Evolutionary conservation across 495 filamentous ascomycete genomes (phyloP).

Genomic region (Pseudoneurospora amorphoporcata): DNA sequence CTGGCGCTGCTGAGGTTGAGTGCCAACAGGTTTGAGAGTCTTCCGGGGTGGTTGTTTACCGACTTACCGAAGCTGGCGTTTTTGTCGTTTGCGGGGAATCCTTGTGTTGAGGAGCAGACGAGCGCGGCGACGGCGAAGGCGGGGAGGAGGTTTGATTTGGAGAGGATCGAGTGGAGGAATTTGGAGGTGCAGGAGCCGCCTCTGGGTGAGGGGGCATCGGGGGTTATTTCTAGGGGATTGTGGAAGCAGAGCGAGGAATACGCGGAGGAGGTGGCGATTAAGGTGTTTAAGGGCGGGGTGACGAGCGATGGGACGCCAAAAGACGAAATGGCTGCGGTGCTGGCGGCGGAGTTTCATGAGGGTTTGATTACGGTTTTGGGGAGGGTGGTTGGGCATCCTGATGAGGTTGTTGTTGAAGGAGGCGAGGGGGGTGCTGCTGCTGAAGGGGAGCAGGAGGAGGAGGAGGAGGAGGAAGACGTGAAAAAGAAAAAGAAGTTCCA

Average conservation of each 20-base stretch:
- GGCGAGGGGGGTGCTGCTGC: neutral
- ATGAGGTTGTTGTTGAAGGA: slow-evolving; percentile 9
- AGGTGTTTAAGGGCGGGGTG: slow-evolving; percentile 31
- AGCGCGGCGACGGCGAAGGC: slow-evolving; percentile 8
- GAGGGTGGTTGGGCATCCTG: slow-evolving; percentile 30
- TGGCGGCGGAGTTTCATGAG: slow-evolving; percentile 33
- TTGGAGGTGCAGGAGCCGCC: slow-evolving; percentile 25
- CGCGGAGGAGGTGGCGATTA: slow-evolving; percentile 33
- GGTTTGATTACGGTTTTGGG: slow-evolving; percentile 34
- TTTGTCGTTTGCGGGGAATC: slow-evolving; percentile 36
- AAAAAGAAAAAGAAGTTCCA: slow-evolving; percentile 6
- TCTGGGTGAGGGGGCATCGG: slow-evolving; percentile 24
- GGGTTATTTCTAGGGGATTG: slow-evolving; percentile 26
- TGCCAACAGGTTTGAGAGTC: slow-evolving; percentile 23
- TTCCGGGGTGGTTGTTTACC: slow-evolving; percentile 33
- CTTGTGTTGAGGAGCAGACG: slow-evolving; percentile 19
- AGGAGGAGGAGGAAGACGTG: neutral
- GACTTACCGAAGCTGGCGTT: slow-evolving; percentile 32
- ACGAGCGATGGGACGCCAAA: slow-evolving; percentile 31
- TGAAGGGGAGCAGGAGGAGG: too few species aligned
- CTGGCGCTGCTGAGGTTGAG: slow-evolving; percentile 32
- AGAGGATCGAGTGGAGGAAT: slow-evolving; percentile 28
- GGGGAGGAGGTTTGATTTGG: slow-evolving; percentile 12
- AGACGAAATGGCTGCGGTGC: slow-evolving; percentile 34
- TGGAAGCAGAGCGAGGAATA: slow-evolving; percentile 20